Conservation (phyloP, 176 grass and related monocot genomes). For the Luzula sylvatica region DNA sequence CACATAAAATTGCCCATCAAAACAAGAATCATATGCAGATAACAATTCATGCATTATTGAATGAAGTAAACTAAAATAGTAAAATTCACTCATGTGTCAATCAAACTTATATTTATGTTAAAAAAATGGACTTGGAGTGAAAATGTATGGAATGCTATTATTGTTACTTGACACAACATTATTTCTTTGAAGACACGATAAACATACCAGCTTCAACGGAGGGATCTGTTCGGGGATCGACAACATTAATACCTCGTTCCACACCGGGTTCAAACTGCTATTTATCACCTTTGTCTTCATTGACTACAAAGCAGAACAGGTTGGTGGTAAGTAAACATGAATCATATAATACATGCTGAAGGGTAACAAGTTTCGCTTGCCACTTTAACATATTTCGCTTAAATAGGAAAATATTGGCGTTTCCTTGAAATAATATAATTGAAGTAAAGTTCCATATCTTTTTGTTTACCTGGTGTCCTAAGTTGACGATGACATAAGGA, state of each 20-base stretch:
- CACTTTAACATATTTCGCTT: no score
- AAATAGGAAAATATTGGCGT: no score
- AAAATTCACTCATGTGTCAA: no score
- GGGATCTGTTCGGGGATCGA: constrained; percentile 75
- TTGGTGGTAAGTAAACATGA: not conserved
- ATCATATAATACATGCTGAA: no score
- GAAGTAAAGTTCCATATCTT: no score
- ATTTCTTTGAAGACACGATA: not conserved
- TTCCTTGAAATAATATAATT: no score
- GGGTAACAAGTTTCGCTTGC: no score
- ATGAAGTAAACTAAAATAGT: no score
- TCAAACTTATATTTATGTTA: not conserved
- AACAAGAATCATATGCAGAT: not conserved
- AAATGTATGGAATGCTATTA: not conserved
- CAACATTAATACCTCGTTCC: constrained; percentile 84
- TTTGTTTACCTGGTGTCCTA: constrained; percentile 68
- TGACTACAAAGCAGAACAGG: constrained; percentile 34
- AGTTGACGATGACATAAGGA: constrained; percentile 81
- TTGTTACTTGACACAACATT: no score
- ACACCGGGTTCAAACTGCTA: constrained; percentile 78
- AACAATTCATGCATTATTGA: no score
- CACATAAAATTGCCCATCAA: not conserved
- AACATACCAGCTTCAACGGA: constrained; percentile 57
- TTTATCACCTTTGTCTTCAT: constrained; percentile 94
- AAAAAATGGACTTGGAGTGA: not conserved